Base-by-base conservation (phyloP, 805 yeast genomes). In the Candida awuae region DNA sequence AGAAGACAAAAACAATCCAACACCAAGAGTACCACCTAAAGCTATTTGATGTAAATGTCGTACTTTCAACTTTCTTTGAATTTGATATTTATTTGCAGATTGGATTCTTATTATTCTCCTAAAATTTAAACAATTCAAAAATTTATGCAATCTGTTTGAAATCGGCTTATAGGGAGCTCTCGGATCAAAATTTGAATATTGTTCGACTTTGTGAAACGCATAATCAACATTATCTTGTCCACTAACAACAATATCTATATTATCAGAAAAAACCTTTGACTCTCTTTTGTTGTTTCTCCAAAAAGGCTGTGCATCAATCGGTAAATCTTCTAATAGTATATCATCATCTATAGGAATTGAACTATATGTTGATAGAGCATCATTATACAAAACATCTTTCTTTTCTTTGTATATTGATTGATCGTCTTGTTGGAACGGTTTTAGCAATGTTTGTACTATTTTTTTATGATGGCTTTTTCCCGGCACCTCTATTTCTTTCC, bases 31-130 rank as follows among this genome's bases (percentile, higher is more conserved):
- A 2, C 87, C 90, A 3, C 87, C 86, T 22, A 84, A 63, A 0
- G 88, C 83, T 34, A 83, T 77, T 77, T 82, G 80, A 52, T 82
- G 87, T 15, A 83, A 59, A 56, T 83, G 90, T 17, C 86, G 61
- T 21, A 77, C 75, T 38, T 70, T 70, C 32, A 83, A 62, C 44
- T 74, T 75, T 41, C 88, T 61, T 44, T 77, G 83, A 32, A 78
- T 53, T 32, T 53, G 51, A 28, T 58, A 53, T 29, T 51, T 53
- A 28, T 51, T 46, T 18, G 47, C 39, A 13, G 35, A 21, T 38
- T 42, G 50, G 16, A 44, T 39, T 18, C 51, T 37, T 12, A 39
- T 19, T 6, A 39, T 38, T 30, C 47, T 36, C 8, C 41, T 14
- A 4, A 40, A 25, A 38, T 49, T 45, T 5, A 49, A 16, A 13